Evolutionary conservation across 805 yeast genomes (phyloP).

Genomic region (Clavispora phyllophila): DNA sequence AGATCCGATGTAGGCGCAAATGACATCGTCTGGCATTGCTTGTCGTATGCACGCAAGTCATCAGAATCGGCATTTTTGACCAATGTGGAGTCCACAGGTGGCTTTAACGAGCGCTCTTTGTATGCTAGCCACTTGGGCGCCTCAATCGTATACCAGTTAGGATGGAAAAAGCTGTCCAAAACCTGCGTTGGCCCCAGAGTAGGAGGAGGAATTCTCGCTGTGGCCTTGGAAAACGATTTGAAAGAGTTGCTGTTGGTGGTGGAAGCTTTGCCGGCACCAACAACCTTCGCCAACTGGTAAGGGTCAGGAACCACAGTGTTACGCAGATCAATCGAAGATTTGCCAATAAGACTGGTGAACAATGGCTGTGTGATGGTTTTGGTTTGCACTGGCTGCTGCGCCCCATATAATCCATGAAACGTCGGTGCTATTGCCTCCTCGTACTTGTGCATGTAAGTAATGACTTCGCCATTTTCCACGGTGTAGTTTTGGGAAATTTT

Average conservation of each 20-base stretch:
- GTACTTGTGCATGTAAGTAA: conserved; percentile 28
- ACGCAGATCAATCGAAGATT: conserved; percentile 72
- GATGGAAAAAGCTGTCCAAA: conserved; percentile 39
- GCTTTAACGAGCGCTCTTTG: conserved; percentile 17
- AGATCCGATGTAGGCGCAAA: conserved; percentile 36
- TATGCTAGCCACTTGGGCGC: conserved; percentile 41
- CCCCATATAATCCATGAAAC: conserved; percentile 23
- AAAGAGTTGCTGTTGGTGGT: conserved; percentile 21
- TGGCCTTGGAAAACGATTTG: conserved; percentile 26
- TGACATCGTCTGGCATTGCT: conserved; percentile 23
- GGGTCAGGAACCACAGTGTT: conserved; percentile 64
- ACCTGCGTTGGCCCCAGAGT: conserved; percentile 29
- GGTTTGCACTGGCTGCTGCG: conserved; percentile 24
- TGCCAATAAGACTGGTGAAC: conserved; percentile 67
- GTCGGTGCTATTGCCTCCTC: conserved; percentile 24
- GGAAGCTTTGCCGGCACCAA: conserved; percentile 23
- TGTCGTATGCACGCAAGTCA: conserved; percentile 16
- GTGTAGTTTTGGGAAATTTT: conserved; percentile 51
- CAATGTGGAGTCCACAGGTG: conserved; percentile 26
- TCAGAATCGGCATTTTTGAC: conserved; percentile 18
- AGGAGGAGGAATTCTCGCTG: conserved; percentile 31
- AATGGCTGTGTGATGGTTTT: conserved; percentile 68
- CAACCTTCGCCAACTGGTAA: conserved; percentile 59
- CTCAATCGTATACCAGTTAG: conserved; percentile 41
- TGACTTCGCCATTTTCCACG: conserved; percentile 57